These are phyloP conservation scores for Sesbania bispinosa DNA, from an alignment of 306 rosid genomes.

Conservation along the genomic window DNA sequence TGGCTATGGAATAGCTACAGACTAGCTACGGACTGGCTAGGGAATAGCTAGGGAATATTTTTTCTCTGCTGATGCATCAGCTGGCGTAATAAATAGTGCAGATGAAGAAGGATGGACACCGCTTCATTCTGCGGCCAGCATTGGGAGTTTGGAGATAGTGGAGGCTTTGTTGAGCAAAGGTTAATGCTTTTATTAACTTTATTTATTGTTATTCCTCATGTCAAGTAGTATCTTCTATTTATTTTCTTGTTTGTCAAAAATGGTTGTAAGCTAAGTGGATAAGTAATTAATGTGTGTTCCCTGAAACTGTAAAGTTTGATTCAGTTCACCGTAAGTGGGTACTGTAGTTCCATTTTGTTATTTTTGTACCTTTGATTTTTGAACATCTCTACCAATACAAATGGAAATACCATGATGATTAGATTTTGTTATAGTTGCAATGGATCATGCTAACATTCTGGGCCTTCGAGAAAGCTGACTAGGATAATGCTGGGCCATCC, in stretches of 20 bases:
- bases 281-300: neutral
- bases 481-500: too few species aligned
- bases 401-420: too few species aligned
- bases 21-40: too few species aligned
- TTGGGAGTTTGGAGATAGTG: conserved; percentile 57
- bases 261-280: neutral
- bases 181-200: conserved; percentile 3
- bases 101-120: conserved; percentile 99
- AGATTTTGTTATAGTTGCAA: too few species aligned
- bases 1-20: too few species aligned
- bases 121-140: conserved; percentile 89
- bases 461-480: too few species aligned
- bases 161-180: conserved; percentile 62
- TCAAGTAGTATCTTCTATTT: neutral
- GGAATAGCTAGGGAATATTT: too few species aligned
- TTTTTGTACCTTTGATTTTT: too few species aligned
- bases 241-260: neutral
- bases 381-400: too few species aligned
- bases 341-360: too few species aligned
- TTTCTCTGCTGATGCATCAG: conserved; percentile 52
- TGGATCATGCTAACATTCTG: too few species aligned
- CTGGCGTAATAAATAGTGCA: conserved; percentile 45
- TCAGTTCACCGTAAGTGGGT: neutral
- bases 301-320: neutral
- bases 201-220: neutral